These are phyloP conservation scores for Fusarium keratoplasticum DNA, from an alignment of 2,329 filamentous ascomycete genomes.

Conservation along the genomic window DNA sequence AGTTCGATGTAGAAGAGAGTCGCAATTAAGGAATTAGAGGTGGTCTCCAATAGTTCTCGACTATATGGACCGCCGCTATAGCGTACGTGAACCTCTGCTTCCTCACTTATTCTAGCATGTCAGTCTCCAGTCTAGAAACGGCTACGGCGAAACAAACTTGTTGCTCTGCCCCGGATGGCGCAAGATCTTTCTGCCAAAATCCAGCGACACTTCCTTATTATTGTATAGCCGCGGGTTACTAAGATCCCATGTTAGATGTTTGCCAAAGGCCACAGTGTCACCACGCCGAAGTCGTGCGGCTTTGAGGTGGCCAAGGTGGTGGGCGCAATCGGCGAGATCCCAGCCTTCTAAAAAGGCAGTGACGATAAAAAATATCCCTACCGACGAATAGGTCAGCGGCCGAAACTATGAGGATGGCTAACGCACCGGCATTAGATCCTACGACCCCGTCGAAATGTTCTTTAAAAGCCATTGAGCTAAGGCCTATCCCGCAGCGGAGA, in stretches of 20 bases:
- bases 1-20: not conserved
- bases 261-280: not conserved
- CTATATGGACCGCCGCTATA: not conserved
- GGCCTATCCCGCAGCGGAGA: not conserved
- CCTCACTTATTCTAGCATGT: not conserved
- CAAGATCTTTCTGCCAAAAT: not conserved
- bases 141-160: not conserved
- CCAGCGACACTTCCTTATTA: not conserved
- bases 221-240: not conserved
- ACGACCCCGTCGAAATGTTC: not conserved
- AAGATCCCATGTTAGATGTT: not conserved
- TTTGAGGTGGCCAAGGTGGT: not conserved
- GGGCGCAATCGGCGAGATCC: not conserved
- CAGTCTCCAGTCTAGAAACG: not conserved
- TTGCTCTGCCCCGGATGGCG: not conserved
- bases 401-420: not conserved
- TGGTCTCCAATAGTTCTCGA: not conserved
- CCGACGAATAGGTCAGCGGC: not conserved
- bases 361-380: not conserved
- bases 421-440: not conserved
- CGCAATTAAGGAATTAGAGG: not conserved
- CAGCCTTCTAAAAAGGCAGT: not conserved
- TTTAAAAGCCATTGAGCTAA: not conserved
- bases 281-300: not conserved
- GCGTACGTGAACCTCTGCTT: not conserved